Evolutionary conservation across 257 asterid genomes (phyloP), one percentile per base, ranked within the genome.

Genomic region (Anisodus acutangulus): DNA sequence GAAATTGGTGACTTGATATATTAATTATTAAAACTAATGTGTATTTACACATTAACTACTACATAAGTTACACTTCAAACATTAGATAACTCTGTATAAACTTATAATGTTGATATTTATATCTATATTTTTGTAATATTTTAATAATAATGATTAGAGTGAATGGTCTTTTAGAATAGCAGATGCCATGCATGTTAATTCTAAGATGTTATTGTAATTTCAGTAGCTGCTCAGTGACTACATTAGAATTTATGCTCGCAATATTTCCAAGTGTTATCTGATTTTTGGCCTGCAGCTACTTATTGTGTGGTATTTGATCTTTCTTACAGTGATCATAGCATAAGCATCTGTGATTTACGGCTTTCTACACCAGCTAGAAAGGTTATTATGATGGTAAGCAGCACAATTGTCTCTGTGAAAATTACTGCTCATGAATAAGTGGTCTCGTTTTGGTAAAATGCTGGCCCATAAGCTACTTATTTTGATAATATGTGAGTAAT

Each of bases 311-410:
- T 58, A 60, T 57, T 63, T 57, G n/a, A 55, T 82, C 62, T 55
- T 39, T 83, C 66, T 78, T 86, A 89, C 94, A 96, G 99, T 91
- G 98, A 96, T 84, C 91, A 98, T 70, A 96, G 98, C 93, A 96
- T 96, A 83, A 85, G 93, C 39, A 90, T 96, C 88, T 96, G 91
- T 85, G 99, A 96, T 86, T 88, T 96, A 78, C 92, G 98, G 64
- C 43, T 81, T 83, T 89, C 98, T 71, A 91, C 98, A 35, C 97
- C 99, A 13, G 93, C 93, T 37, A 93, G 95, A 87, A 93, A 92
- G 94, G 79, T 96, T 83, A 88, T 93, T 79, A 94, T 93, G 99
- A 85, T 90, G 94, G 99, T 93, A 86, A 85, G 37, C 60, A 8
- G 51, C 70, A 12, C 41, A 3, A 6, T 5, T 83, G 16, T 74